Conservation (phyloP, 306 rosid genomes). For the Pachyrhizus erosus region DNA sequence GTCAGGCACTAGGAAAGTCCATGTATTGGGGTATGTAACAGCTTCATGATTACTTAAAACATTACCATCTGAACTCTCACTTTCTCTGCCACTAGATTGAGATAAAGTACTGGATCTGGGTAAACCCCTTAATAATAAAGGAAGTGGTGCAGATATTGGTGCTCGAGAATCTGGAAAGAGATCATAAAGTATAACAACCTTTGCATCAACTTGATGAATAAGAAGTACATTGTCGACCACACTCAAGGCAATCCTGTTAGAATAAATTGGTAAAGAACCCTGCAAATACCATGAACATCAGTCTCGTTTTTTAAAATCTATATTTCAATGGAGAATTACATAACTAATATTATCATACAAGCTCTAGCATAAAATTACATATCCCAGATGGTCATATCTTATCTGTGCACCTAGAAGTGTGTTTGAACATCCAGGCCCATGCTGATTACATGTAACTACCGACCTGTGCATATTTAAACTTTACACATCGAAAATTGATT, state of each 20-base stretch:
- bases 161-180: slow-evolving; percentile 87
- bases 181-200: slow-evolving; percentile 94
- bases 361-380: slow-evolving; percentile 26
- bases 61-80: slow-evolving; percentile 58
- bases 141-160: slow-evolving; percentile 97
- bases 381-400: slow-evolving; percentile 4
- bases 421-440: background rate
- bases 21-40: slow-evolving; percentile 68
- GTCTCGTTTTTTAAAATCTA: slow-evolving; percentile 16
- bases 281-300: slow-evolving; percentile 57
- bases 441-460: background rate
- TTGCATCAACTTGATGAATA: slow-evolving; percentile 96
- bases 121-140: slow-evolving; percentile 82
- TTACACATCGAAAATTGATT: background rate
- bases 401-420: slow-evolving; percentile 13
- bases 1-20: slow-evolving; percentile 91
- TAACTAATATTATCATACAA: slow-evolving; percentile 32
- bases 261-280: slow-evolving; percentile 98
- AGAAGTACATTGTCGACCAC: slow-evolving; percentile 93
- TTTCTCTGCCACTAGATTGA: slow-evolving; percentile 67
- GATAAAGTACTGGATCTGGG: slow-evolving; percentile 64
- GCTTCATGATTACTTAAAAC: slow-evolving; percentile 60
- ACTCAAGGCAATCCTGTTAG: slow-evolving; percentile 85
- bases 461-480: background rate
- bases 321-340: slow-evolving; percentile 25